Evolutionary conservation across 1,139 yeast species (phyloP).

Genomic region (Saccharomyces hybrid): DNA sequence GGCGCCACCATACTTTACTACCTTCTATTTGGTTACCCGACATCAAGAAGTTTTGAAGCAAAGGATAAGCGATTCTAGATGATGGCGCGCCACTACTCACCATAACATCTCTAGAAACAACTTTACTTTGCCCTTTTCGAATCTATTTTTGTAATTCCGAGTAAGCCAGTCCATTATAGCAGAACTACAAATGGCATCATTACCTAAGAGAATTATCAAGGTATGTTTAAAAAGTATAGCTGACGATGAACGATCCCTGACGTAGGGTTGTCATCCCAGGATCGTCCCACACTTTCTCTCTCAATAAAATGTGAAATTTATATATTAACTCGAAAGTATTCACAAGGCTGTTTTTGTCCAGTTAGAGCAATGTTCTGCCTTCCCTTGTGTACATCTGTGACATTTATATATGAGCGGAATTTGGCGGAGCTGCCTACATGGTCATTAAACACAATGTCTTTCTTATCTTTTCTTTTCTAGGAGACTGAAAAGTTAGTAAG

Average conservation of each 20-base stretch:
- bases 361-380: neutral
- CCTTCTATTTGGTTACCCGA: no score
- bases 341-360: neutral
- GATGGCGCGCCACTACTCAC: neutral
- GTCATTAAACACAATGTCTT: neutral
- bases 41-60: no score
- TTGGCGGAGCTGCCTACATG: neutral
- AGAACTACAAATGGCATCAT: constrained; percentile 43
- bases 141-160: neutral
- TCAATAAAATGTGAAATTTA: neutral
- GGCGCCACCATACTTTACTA: no score
- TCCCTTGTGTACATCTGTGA: neutral
- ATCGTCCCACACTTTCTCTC: neutral
- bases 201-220: constrained; percentile 85
- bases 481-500: constrained; percentile 88
- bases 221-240: constrained; percentile 29
- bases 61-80: no score
- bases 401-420: neutral
- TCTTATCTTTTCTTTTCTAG: constrained; percentile 25
- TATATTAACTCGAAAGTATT: neutral
- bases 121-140: neutral
- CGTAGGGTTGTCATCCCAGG: neutral
- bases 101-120: neutral
- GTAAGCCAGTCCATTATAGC: neutral
- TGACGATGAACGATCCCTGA: neutral